Evolutionary conservation across 1,284 basidiomycete species (phyloP).

Genomic region (Papiliotrema nemorosa): DNA sequence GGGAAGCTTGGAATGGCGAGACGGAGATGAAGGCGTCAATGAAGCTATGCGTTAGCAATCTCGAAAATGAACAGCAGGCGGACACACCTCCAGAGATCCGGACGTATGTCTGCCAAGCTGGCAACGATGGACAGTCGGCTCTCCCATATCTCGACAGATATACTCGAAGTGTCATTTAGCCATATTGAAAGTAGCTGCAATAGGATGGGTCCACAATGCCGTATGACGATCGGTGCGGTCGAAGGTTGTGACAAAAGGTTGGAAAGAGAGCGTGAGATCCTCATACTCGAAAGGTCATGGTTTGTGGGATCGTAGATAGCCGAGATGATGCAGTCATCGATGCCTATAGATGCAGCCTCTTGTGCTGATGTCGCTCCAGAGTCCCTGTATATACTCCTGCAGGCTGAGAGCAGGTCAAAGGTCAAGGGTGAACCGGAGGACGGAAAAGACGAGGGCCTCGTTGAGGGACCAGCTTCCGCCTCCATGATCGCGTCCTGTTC

Average conservation of each 20-base stretch:
- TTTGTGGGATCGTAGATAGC: no score
- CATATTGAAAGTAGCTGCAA: slow-evolving; percentile 41
- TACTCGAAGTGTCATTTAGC: slow-evolving; percentile 18
- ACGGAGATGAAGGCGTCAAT: slow-evolving; percentile 44
- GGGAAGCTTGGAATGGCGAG: slow-evolving; percentile 24
- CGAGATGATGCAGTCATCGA: no score
- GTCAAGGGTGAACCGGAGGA: slow-evolving; percentile 9
- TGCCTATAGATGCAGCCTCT: no score
- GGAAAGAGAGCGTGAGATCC: slow-evolving; percentile 11
- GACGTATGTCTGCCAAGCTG: slow-evolving; percentile 26
- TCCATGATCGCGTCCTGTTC: slow-evolving; percentile 5
- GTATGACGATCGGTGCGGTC: slow-evolving; percentile 18
- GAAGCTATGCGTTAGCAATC: slow-evolving; percentile 7
- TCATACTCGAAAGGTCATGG: no score
- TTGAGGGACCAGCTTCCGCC: slow-evolving; percentile 2
- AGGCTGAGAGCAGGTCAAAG: slow-evolving; percentile 10
- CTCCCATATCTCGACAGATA: slow-evolving; percentile 27
- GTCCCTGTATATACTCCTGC: no score
- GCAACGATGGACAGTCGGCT: slow-evolving; percentile 28
- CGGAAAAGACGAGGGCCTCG: neutral
- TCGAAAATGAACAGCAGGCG: neutral
- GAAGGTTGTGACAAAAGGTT: slow-evolving; percentile 18
- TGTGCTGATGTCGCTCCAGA: no score
- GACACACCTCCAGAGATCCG: slow-evolving; percentile 45
- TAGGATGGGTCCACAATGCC: slow-evolving; percentile 35